Evolutionary conservation across 1,284 basidiomycete species (phyloP).

Genomic region (Phenoliferia sp.): DNA sequence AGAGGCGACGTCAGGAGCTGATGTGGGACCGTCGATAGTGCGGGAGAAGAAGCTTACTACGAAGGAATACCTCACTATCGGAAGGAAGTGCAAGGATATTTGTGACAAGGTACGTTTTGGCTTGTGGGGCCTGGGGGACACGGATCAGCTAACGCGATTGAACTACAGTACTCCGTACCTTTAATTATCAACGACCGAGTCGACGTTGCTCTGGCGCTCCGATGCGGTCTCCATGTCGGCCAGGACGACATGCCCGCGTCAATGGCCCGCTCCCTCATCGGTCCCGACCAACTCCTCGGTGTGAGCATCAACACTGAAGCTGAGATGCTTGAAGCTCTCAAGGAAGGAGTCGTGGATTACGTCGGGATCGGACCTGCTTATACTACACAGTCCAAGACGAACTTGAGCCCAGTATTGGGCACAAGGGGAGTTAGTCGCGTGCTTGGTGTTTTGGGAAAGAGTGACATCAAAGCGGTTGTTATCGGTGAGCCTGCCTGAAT

Average conservation of each 20-base stretch:
- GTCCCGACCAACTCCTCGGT: conserved; percentile 68
- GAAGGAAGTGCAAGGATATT: conserved; percentile 62
- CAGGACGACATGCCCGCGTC: conserved; percentile 80
- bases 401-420: conserved; percentile 32
- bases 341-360: conserved; percentile 64
- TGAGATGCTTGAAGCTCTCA: conserved; percentile 55
- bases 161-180: conserved; percentile 62
- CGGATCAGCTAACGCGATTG: neutral
- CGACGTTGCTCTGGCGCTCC: conserved; percentile 73
- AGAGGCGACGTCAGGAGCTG: neutral
- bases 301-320: conserved; percentile 67
- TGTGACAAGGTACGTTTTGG: conserved; percentile 55
- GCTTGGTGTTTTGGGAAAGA: conserved; percentile 59
- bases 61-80: conserved; percentile 77
- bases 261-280: conserved; percentile 65
- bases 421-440: conserved; percentile 52
- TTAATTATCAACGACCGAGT: conserved; percentile 89
- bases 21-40: conserved; percentile 45
- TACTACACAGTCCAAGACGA: conserved; percentile 42
- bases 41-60: conserved; percentile 79
- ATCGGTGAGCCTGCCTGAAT: conserved; percentile 53
- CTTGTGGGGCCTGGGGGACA: neutral
- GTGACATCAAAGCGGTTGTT: conserved; percentile 64
- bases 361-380: conserved; percentile 67
- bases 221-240: conserved; percentile 82